A percentile compares a stretch with the other conserved stretches of the same genome.
Conservation (phyloP, 805 yeast species). For the Metschnikowia amazonensis region DNA sequence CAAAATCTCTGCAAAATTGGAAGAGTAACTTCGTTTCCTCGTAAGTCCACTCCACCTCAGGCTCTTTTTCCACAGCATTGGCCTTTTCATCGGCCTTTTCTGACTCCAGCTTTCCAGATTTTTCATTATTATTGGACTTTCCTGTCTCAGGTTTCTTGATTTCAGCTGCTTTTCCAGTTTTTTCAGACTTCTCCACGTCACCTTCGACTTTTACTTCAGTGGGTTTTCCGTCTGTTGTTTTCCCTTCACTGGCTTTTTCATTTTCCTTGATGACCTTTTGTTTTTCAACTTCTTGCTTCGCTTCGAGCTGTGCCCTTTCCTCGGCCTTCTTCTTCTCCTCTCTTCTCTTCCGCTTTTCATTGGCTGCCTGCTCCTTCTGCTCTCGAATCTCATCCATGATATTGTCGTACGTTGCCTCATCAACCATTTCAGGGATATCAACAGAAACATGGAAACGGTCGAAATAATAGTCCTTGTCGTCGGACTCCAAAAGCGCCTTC, state of each 20-base stretch:
- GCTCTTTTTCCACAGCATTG: constrained; percentile 27
- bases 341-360: constrained; percentile 9
- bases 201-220: not conserved
- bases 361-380: constrained; percentile 13
- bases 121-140: constrained; percentile 8
- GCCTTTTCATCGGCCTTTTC: constrained; percentile 23
- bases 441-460: constrained; percentile 69
- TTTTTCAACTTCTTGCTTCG: constrained; percentile 6
- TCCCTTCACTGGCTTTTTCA: not conserved
- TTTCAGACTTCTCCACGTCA: not conserved
- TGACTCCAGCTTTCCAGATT: not conserved
- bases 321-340: constrained; percentile 4
- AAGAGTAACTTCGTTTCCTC: constrained; percentile 80
- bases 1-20: constrained; percentile 57
- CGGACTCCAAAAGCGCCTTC: constrained; percentile 39
- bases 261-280: not conserved
- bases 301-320: not conserved
- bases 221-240: too few species aligned
- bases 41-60: constrained; percentile 56
- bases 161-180: constrained; percentile 21
- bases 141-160: constrained; percentile 8
- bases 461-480: constrained; percentile 54
- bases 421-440: constrained; percentile 64
- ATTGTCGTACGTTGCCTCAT: constrained; percentile 54
- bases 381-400: constrained; percentile 44